Evolutionary conservation across 805 yeast species (phyloP).

Genomic region (Tetrapisispora arboricola): DNA sequence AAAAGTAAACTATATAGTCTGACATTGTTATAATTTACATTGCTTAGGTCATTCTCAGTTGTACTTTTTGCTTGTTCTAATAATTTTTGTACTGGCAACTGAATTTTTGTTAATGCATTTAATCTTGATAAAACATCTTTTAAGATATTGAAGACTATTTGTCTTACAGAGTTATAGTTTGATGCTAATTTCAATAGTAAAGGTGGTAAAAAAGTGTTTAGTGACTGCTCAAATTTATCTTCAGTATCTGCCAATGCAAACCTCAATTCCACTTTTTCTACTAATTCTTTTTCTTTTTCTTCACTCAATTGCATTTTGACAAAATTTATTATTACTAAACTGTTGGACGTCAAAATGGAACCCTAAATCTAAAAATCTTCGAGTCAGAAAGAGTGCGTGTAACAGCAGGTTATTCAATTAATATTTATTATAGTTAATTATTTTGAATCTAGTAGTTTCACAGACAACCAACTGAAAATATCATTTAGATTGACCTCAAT

Average conservation of each 20-base stretch:
- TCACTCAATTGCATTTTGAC: conserved; percentile 6
- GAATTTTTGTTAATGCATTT: conserved; percentile 42
- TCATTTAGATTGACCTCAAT: no score
- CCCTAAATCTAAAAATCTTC: no score
- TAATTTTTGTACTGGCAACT: conserved; percentile 54
- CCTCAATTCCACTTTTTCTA: conserved; percentile 72
- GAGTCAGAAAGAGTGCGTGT: no score
- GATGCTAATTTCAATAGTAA: conserved; percentile 70
- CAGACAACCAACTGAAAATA: no score
- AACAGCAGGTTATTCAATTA: no score
- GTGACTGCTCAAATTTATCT: conserved; percentile 47
- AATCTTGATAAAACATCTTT: conserved; percentile 60
- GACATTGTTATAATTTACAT: conserved; percentile 40
- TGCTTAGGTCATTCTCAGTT: conserved; percentile 34
- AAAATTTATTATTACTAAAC: no score
- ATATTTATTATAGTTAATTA: no score
- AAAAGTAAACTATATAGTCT: conserved; percentile 55
- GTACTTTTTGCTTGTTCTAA: conserved; percentile 46
- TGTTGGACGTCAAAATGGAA: neutral
- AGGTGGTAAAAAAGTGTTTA: conserved; percentile 64
- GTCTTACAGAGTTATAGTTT: conserved; percentile 52
- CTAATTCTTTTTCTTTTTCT: conserved; percentile 46
- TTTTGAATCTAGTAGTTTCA: no score
- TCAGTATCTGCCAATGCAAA: conserved; percentile 68
- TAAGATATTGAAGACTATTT: conserved; percentile 55